Base-by-base conservation (phyloP, 306 rosid genomes). In the Prunus kanzakura region DNA sequence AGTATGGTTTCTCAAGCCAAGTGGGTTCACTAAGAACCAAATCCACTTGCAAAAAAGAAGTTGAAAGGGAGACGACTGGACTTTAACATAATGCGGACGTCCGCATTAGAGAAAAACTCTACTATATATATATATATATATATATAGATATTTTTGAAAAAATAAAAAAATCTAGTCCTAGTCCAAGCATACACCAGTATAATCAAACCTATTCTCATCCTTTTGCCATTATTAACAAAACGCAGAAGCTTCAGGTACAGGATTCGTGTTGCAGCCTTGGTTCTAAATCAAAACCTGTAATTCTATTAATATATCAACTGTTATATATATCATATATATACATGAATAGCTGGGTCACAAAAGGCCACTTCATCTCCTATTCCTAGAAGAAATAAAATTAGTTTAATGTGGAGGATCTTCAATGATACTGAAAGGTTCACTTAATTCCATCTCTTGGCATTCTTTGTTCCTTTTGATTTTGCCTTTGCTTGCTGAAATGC, bases 401-500 rank as follows among this genome's bases (percentile, higher is more conserved):
- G 9, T 57, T 57, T 30, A 45, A 67, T 35, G 27, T 38, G 73
- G 60, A 62, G 41, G 63, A 72, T 74, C 45, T 49, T 56, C 20
- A 68, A 51, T 20, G 58, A 64, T 67, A 51, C 30, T 56, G 18
- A 55, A 29, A 52, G 16, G 13, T 29, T 78, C 63, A 63, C 73
- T 90, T 79, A 95, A 2, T 92, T 95, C 99, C 97, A 95, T 81
- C 99, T 90, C 88, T 90, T 95, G 0, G 97, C 64, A 74, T 92
- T 92, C 83, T 92, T 95, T 23, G 56, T 14, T 61, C 97, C 93
- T 83, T 89, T 90, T 1, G 99, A 92, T 79, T 95, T 95, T 43
- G 91, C 87, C 86, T 95, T 95, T 27, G 93, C 96, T 58, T 90
- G 93, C 84, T 95, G 99, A 84, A 95, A 92, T 63, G 97, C 97